Evolutionary conservation across 2,329 filamentous ascomycete genomes (phyloP), one percentile per base, ranked within the genome.

Genomic region (Phaeosphaeria sp.): DNA sequence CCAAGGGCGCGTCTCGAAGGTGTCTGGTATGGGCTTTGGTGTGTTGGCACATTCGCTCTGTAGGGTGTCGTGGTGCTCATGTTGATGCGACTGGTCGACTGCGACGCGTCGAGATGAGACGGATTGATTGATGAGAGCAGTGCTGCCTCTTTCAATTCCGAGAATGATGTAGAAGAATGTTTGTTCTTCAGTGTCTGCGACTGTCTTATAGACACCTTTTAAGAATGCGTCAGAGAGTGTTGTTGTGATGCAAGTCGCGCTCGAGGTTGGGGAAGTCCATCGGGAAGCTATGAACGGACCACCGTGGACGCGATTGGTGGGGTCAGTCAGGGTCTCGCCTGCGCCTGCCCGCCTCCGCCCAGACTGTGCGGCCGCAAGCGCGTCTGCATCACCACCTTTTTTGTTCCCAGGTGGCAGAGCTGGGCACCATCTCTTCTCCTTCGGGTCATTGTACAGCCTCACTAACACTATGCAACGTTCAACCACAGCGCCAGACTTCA

Each of bases 1-100:
- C 74, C 74, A 5, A 78, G 66, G 2, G 70, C 72, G 65, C 74
- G 74, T 67, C 76, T 69, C 45, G 66, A 68, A 15, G 73, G 62
- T 39, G 65, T 68, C 46, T 73, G 72, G 20, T 68, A 61, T 22
- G 72, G 70, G 33, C 59, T 76, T 49, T 71, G 59, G 43, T 62
- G 51, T 51, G 68, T 52, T 21, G 69, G 54, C 68, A 74, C 73
- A 44, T 56, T 59, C 24, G 57, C 56, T 48, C 59, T 66, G 53
- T 65, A 69, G 49, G 67, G 30, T 36, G 30, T 36, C 15, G 30
- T 36, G 63, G 63, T 51, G 57, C 56, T 67, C 64, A 68, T 69
- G 60, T 56, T 50, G 53, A 50, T 56, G 56, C 50, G 51, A 58
- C 56, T 44, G 44, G 44, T 46, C 21, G 57, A 22, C 45, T 48